These are phyloP conservation scores for Jaltomata sinuosa DNA, from an alignment of 257 asterid genomes.

Conservation along the genomic window DNA sequence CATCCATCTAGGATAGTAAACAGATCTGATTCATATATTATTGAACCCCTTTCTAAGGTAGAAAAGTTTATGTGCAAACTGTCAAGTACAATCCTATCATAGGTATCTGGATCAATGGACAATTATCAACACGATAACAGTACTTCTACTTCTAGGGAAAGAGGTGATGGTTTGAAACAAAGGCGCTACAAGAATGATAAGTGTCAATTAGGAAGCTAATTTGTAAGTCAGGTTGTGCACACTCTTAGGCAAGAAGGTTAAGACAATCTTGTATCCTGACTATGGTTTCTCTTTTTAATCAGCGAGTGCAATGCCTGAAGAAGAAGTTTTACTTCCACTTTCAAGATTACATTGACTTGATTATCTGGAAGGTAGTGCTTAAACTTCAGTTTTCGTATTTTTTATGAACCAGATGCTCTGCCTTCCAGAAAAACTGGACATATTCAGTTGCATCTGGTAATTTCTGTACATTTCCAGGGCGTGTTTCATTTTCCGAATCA, in stretches of 20 bases:
- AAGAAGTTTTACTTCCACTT: conserved; percentile 93
- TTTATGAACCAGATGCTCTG: conserved; percentile 2
- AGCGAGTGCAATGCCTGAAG: conserved; percentile 97
- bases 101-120: background rate
- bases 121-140: background rate
- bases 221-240: background rate
- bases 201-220: background rate
- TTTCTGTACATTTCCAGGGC: background rate
- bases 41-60: background rate
- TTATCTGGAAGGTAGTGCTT: conserved; percentile 78
- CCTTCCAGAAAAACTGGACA: background rate
- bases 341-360: conserved; percentile 91
- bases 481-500: background rate
- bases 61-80: background rate
- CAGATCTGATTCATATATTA: background rate
- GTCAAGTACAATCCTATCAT: background rate
- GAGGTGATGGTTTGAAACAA: background rate
- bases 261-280: background rate
- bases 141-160: background rate
- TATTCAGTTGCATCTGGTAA: background rate
- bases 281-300: conserved; percentile 18
- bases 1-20: background rate
- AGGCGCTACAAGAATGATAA: background rate
- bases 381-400: background rate
- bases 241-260: background rate